phyloP scores from a whole-genome alignment of 78 protist genomes.

The Diacronema lutheri region DNA sequence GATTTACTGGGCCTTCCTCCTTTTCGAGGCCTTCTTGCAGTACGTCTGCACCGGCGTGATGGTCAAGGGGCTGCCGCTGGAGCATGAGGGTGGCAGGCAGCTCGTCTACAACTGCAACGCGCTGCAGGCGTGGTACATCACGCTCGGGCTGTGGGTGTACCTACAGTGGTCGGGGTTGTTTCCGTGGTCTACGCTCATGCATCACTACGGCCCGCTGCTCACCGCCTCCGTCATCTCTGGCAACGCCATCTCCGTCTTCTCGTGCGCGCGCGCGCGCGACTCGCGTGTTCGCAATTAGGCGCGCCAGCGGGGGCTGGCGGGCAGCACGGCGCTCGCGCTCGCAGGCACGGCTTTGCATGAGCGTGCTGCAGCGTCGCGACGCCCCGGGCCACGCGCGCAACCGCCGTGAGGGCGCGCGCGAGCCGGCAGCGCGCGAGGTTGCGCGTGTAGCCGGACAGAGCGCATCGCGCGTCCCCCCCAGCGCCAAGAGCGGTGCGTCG shows the following conservation, averaged over 20 bases:
- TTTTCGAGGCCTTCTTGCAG: neutral
- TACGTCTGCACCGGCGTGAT: neutral
- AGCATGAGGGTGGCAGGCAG: neutral
- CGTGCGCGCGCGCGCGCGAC: too few relatives aligned
- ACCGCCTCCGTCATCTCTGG: slow-evolving; percentile 7
- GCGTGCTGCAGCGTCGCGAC: too few relatives aligned
- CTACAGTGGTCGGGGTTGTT: neutral
- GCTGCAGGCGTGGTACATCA: neutral
- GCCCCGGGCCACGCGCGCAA: too few relatives aligned
- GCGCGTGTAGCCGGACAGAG: too few relatives aligned
- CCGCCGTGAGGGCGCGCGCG: too few relatives aligned
- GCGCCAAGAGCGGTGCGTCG: too few relatives aligned
- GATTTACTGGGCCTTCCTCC: neutral
- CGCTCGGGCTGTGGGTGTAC: neutral
- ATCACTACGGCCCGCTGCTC: neutral
- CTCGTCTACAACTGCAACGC: neutral
- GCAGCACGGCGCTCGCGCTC: too few relatives aligned
- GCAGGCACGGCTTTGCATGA: too few relatives aligned
- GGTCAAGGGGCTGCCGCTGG: neutral
- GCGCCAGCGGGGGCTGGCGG: too few relatives aligned
- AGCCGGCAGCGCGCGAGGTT: too few relatives aligned
- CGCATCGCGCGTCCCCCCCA: too few relatives aligned
- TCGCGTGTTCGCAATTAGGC: too few relatives aligned
- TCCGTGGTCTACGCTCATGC: neutral
- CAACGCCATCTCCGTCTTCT: slow-evolving; percentile 10